phyloP scores from a whole-genome alignment of 2,329 filamentous ascomycete species.

The Simplicillium sp. region DNA sequence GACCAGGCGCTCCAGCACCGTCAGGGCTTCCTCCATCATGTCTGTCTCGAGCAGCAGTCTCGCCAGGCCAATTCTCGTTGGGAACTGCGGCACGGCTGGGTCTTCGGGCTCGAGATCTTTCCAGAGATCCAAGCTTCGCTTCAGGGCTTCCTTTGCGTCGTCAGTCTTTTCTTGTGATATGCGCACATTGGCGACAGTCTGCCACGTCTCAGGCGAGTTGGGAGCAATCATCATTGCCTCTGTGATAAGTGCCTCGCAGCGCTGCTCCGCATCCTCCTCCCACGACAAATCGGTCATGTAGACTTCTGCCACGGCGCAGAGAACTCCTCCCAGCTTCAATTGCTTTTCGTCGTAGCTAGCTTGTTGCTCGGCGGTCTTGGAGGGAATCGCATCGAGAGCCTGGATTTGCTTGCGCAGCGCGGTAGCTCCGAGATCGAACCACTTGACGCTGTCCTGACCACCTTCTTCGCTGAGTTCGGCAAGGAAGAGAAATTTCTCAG shows the following conservation, averaged over 20 bases:
- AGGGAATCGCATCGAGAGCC: conserved; percentile 39
- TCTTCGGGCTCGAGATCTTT: conserved; percentile 65
- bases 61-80: conserved; percentile 73
- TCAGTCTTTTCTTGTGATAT: conserved; percentile 76
- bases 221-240: conserved; percentile 83
- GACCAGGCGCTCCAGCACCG: conserved; percentile 75
- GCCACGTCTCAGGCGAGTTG: conserved; percentile 76
- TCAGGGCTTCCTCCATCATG: conserved; percentile 75
- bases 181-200: conserved; percentile 87
- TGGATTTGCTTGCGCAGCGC: conserved; percentile 66
- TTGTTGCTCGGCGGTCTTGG: conserved; percentile 29
- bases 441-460: conserved; percentile 53
- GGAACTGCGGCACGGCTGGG: conserved; percentile 71
- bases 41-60: conserved; percentile 84
- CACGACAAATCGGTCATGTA: conserved; percentile 98
- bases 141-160: conserved; percentile 72
- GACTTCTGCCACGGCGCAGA: conserved; percentile 90
- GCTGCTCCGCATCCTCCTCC: conserved; percentile 82
- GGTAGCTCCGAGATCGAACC: conserved; percentile 62
- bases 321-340: conserved; percentile 75
- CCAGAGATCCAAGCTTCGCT: conserved; percentile 76
- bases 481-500: conserved; percentile 91
- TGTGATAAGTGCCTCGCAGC: conserved; percentile 81
- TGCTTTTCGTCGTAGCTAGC: conserved; percentile 55
- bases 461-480: conserved; percentile 77